A percentile compares a stretch with the other conserved stretches of the same genome.
These are phyloP conservation scores for Thermochaetoides thermophila DNA, from an alignment of 495 filamentous ascomycete genomes.

Conservation along the genomic window DNA sequence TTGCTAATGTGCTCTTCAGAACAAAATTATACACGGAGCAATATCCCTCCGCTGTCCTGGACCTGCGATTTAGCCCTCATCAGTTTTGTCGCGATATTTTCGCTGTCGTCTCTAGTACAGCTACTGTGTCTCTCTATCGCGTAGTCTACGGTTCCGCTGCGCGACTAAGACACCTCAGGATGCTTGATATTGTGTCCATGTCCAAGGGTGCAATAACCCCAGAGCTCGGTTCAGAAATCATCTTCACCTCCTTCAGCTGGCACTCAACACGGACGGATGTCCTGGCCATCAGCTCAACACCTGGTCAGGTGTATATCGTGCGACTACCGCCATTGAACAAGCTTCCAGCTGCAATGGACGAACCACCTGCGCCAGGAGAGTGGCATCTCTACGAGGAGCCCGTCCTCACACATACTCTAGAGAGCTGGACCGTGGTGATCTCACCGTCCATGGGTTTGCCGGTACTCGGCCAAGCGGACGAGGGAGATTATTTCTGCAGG, in stretches of 20 bases:
- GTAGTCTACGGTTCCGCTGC: constrained; percentile 49
- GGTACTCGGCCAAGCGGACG: background rate
- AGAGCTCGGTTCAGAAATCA: constrained; percentile 32
- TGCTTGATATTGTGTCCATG: constrained; percentile 14
- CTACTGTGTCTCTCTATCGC: constrained; percentile 47
- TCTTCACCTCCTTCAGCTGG: constrained; percentile 63
- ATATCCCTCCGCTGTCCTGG: constrained; percentile 60
- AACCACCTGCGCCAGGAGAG: no score
- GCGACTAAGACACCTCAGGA: constrained; percentile 20
- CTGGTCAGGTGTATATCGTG: constrained; percentile 43
- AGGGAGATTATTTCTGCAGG: constrained; percentile 8
- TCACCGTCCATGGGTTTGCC: constrained; percentile 9
- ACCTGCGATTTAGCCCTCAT: constrained; percentile 64
- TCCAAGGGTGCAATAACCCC: constrained; percentile 9
- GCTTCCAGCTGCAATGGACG: no score
- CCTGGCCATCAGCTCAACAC: constrained; percentile 55
- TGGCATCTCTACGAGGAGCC: constrained; percentile 15
- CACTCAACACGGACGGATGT: constrained; percentile 34
- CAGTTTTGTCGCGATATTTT: constrained; percentile 33
- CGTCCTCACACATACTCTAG: constrained; percentile 32
- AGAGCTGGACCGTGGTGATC: constrained; percentile 57
- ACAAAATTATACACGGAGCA: constrained; percentile 32
- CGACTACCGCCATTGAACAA: constrained; percentile 14
- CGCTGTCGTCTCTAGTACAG: constrained; percentile 60
- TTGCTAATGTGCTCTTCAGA: constrained; percentile 11